Percentiles rank a stretch among this genome's conserved stretches.
Evolutionary conservation across 2,329 filamentous ascomycete genomes (phyloP).

Genomic region (Paraphoma chrysanthemicola): DNA sequence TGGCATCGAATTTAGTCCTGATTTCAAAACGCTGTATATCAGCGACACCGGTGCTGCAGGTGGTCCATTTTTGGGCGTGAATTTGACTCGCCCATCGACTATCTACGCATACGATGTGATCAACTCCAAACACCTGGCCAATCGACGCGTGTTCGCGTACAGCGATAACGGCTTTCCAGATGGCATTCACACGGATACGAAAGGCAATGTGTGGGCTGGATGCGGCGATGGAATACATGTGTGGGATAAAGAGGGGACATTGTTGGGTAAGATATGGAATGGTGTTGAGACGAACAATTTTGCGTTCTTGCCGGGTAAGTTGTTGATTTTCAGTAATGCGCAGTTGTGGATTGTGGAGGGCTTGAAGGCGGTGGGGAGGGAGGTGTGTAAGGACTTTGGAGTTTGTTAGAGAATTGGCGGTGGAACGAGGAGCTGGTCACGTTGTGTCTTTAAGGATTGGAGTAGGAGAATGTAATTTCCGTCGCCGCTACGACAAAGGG

Average conservation of each 20-base stretch:
- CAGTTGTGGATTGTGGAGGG: constrained; percentile 47
- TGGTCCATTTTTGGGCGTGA: constrained; percentile 22
- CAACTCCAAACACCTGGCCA: constrained; percentile 43
- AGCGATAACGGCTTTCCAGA: constrained; percentile 63
- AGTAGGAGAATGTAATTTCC: too few relatives aligned
- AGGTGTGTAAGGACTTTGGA: constrained; percentile 45
- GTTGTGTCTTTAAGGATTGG: too few relatives aligned
- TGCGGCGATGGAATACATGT: constrained; percentile 64
- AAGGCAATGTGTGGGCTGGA: constrained; percentile 64
- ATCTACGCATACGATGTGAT: constrained; percentile 54
- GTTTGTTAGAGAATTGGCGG: constrained; percentile 1
- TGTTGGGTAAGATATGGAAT: constrained; percentile 66
- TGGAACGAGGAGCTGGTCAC: not conserved
- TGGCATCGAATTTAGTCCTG: constrained; percentile 54
- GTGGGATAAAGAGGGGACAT: constrained; percentile 57
- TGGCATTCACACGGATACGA: constrained; percentile 61
- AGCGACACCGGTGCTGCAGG: constrained; percentile 55
- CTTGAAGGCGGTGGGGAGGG: constrained; percentile 42
- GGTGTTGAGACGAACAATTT: constrained; percentile 49
- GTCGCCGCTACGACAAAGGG: too few relatives aligned
- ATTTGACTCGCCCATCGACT: constrained; percentile 49
- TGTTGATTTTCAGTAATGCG: constrained; percentile 45
- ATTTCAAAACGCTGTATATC: constrained; percentile 54
- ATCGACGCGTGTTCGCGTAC: constrained; percentile 62
- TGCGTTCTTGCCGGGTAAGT: constrained; percentile 43